A percentile compares a stretch with the other conserved stretches of the same genome.
Conservation (phyloP, 495 filamentous ascomycete species). For the Penicillium malachiteum region DNA sequence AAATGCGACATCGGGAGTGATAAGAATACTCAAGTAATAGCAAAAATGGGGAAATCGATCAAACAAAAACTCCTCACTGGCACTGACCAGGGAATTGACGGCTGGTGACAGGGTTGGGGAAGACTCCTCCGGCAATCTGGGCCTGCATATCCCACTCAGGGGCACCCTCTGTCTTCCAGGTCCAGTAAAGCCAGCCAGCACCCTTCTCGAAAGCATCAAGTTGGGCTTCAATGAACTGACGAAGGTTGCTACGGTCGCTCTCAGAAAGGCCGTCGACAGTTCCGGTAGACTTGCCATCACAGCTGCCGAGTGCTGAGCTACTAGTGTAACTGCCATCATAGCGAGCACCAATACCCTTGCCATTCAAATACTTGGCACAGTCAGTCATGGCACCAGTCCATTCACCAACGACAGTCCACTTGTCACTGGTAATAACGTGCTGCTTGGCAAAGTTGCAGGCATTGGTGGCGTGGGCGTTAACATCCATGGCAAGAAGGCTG, state of each 20-base stretch:
- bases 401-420: constrained; percentile 71
- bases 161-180: constrained; percentile 80
- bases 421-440: constrained; percentile 57
- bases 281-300: constrained; percentile 57
- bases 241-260: constrained; percentile 56
- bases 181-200: constrained; percentile 78
- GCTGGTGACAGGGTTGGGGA: constrained; percentile 58
- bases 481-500: constrained; percentile 50
- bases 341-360: constrained; percentile 63
- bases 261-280: constrained; percentile 50
- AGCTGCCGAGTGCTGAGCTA: constrained; percentile 52
- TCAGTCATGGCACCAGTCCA: constrained; percentile 71
- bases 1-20: background rate
- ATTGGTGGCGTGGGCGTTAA: constrained; percentile 47
- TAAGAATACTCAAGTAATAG: background rate
- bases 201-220: constrained; percentile 70
- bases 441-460: constrained; percentile 50
- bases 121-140: constrained; percentile 57
- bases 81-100: constrained; percentile 52
- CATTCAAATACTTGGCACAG: constrained; percentile 72
- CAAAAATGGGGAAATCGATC: background rate
- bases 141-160: constrained; percentile 86
- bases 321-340: constrained; percentile 64
- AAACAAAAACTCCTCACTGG: constrained; percentile 7
- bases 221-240: constrained; percentile 68